phyloP scores from a whole-genome alignment of 768 basidiomycete genomes.

The Lentinula detonsa region DNA sequence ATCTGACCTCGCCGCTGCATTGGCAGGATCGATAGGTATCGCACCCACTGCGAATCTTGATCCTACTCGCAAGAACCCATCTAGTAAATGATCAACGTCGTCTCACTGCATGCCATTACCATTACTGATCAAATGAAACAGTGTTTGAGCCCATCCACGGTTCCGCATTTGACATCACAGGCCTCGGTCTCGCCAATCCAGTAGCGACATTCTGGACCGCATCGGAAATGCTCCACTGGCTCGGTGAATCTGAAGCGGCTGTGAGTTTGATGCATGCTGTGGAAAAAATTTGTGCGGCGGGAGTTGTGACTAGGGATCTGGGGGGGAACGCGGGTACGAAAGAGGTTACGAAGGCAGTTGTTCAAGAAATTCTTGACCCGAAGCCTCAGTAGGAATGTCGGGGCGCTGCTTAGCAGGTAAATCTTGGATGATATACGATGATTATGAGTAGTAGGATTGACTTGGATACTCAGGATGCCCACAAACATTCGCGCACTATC shows the following conservation, averaged over 20 bases:
- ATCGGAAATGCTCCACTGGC: constrained; percentile 43
- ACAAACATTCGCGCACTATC: too few relatives aligned
- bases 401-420: too few relatives aligned
- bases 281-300: constrained; percentile 20
- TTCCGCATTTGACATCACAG: constrained; percentile 52
- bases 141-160: constrained; percentile 54
- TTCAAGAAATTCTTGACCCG: constrained; percentile 1
- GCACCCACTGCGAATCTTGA: constrained; percentile 50
- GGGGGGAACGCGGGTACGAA: constrained; percentile 9
- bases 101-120: not conserved
- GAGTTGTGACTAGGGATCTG: constrained; percentile 8
- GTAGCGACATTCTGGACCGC: constrained; percentile 51
- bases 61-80: constrained; percentile 16
- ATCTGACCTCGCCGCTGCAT: constrained; percentile 49
- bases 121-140: not conserved
- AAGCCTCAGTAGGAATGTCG: not conserved
- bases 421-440: too few relatives aligned
- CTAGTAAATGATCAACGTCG: not conserved
- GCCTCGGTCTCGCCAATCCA: constrained; percentile 48
- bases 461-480: too few relatives aligned
- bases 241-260: constrained; percentile 35
- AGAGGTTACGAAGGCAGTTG: constrained; percentile 1
- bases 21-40: constrained; percentile 51
- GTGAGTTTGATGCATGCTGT: constrained; percentile 33
- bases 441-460: too few relatives aligned